Evolutionary conservation across 257 asterid species (phyloP).

Genomic region (Linaria vulgaris): DNA sequence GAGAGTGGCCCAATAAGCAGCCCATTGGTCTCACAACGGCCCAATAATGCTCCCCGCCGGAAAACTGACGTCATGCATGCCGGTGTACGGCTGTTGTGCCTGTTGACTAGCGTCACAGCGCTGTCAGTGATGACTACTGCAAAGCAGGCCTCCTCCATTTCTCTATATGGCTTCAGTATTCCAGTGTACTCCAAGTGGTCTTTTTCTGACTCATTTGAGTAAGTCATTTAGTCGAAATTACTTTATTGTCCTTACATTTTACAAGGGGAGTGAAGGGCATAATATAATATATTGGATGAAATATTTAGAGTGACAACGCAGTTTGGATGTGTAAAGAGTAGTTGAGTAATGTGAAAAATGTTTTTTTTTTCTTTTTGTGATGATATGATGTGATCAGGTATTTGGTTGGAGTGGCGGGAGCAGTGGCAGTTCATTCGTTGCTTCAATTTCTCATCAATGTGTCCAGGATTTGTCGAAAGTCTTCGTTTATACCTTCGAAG

Average conservation of each 20-base stretch:
- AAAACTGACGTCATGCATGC: constrained; percentile 51
- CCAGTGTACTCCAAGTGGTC: constrained; percentile 88
- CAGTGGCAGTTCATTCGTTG: constrained; percentile 65
- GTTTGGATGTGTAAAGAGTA: constrained; percentile 24
- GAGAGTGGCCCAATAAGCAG: constrained; percentile 39
- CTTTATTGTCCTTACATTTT: constrained; percentile 10
- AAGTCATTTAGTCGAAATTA: constrained; percentile 19
- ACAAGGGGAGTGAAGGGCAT: background rate
- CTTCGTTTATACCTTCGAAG: constrained; percentile 50
- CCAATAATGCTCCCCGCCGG: constrained; percentile 14
- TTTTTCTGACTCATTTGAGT: constrained; percentile 76
- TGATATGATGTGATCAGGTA: constrained; percentile 42
- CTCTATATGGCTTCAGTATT: constrained; percentile 67
- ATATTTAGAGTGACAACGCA: background rate
- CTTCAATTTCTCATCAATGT: constrained; percentile 59
- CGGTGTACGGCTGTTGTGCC: constrained; percentile 48
- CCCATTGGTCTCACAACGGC: constrained; percentile 25
- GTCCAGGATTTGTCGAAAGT: constrained; percentile 42
- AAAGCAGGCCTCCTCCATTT: constrained; percentile 58
- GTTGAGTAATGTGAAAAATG: constrained; percentile 38
- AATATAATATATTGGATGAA: background rate
- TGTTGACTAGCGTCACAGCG: constrained; percentile 54
- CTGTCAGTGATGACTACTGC: constrained; percentile 70
- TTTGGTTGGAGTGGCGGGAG: constrained; percentile 77
- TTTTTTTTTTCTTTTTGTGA: constrained; percentile 15